Conservation (phyloP, 148 eudicot species). For the Dysphania ambrosioides region DNA sequence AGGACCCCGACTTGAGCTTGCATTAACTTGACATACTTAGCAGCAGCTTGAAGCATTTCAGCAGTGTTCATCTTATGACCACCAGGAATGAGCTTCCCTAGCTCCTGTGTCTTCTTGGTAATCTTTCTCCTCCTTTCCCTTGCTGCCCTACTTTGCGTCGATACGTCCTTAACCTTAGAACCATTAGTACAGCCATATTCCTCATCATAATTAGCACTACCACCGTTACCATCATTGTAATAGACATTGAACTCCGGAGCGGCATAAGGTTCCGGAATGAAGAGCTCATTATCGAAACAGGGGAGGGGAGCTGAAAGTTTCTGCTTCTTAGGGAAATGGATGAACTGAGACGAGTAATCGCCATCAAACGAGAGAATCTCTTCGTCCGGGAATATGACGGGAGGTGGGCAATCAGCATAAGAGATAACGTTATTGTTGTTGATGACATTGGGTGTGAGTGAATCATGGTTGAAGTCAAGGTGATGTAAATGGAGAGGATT, state of each 20-base stretch:
- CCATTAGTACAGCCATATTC: background rate
- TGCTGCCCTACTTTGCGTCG: slow-evolving; percentile 69
- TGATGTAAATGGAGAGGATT: background rate
- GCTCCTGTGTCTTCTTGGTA: slow-evolving; percentile 65
- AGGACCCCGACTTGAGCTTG: slow-evolving; percentile 66
- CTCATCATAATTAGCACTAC: background rate
- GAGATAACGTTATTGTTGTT: background rate
- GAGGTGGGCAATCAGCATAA: slow-evolving; percentile 9
- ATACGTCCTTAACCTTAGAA: slow-evolving; percentile 5
- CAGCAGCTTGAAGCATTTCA: slow-evolving; percentile 71
- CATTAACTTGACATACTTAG: slow-evolving; percentile 56
- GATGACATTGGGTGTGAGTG: too few species aligned
- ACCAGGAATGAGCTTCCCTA: slow-evolving; percentile 78
- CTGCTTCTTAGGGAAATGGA: slow-evolving; percentile 1
- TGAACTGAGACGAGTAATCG: background rate
- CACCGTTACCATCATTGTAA: background rate
- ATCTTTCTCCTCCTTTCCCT: slow-evolving; percentile 76
- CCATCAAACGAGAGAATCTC: slow-evolving; percentile 1
- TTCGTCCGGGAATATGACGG: background rate
- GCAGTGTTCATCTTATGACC: slow-evolving; percentile 77
- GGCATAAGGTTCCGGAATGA: background rate
- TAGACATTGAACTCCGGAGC: background rate
- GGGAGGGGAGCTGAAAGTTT: background rate
- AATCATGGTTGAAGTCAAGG: background rate
- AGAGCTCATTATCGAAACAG: background rate